A percentile compares a stretch with the other conserved stretches of the same genome.
Evolutionary conservation across 306 rosid genomes (phyloP).

Genomic region (Rubus idaeus): DNA sequence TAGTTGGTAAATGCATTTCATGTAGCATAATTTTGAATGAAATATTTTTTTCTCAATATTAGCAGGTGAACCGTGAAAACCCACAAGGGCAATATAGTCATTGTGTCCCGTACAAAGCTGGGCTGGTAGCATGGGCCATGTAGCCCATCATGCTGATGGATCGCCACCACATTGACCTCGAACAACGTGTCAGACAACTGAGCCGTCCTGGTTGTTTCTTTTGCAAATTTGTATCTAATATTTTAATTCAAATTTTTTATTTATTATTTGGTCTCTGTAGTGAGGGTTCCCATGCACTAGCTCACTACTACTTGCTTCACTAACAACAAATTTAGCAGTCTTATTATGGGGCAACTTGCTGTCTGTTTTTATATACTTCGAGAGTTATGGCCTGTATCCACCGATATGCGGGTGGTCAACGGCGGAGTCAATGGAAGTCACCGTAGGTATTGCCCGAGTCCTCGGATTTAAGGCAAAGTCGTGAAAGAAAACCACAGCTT

Average conservation of each 20-base stretch:
- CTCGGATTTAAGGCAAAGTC: background rate
- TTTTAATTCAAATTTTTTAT: background rate
- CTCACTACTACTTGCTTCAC: background rate
- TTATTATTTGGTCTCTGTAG: background rate
- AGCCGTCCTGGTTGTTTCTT: conserved; percentile 26
- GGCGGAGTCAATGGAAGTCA: no score
- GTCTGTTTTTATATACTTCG: background rate
- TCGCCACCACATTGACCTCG: conserved; percentile 13
- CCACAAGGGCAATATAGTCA: background rate
- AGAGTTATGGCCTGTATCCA: no score
- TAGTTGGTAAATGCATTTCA: background rate
- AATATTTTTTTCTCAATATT: background rate
- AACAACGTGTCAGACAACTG: conserved; percentile 28
- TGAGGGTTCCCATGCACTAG: background rate
- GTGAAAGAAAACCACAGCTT: background rate
- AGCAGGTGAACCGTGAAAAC: background rate
- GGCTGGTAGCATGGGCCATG: background rate
- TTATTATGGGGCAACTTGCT: conserved; percentile 1
- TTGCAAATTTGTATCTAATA: background rate
- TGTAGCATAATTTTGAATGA: background rate
- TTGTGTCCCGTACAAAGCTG: background rate
- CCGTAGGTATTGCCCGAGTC: background rate
- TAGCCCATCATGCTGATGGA: background rate
- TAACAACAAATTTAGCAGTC: conserved; percentile 6
- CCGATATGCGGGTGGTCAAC: no score